Evolutionary conservation across 2,329 filamentous ascomycete genomes (phyloP).

Genomic region (Pestalotiopsis sp.): DNA sequence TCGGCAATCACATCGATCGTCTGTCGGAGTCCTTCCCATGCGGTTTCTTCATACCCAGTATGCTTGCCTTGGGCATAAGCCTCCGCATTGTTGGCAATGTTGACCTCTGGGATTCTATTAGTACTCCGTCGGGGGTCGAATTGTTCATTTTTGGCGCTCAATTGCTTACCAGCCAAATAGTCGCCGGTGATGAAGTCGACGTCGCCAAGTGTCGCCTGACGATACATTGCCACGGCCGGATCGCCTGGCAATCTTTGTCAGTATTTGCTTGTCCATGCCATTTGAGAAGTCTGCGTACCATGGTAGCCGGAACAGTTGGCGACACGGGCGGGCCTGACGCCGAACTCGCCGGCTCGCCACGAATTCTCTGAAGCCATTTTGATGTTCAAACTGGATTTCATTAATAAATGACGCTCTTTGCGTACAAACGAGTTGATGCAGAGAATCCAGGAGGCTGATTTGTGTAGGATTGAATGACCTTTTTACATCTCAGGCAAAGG

Average conservation of each 20-base stretch:
- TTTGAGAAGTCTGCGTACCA: neutral
- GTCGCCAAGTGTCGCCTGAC: conserved; percentile 5
- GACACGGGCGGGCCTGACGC: neutral
- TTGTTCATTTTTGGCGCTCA: rapidly evolving
- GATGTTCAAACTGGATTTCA: neutral
- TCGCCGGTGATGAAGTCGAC: conserved; percentile 17
- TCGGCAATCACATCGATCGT: conserved; percentile 18
- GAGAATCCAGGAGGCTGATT: neutral
- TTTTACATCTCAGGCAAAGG: neutral
- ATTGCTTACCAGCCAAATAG: conserved; percentile 10
- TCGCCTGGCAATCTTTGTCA: neutral
- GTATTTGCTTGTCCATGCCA: neutral
- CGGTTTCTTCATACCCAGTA: conserved; percentile 25
- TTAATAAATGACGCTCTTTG: neutral
- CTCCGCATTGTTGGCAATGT: conserved; percentile 19
- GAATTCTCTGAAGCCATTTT: neutral
- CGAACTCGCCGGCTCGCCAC: conserved; percentile 4
- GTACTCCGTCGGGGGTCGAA: neutral
- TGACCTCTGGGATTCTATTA: conserved; percentile 11
- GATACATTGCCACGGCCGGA: neutral
- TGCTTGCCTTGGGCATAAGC: conserved; percentile 21
- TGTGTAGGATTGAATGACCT: neutral
- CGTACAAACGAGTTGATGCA: neutral
- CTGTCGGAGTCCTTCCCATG: conserved; percentile 24
- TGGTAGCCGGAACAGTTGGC: conserved; percentile 7